Percentiles rank a stretch among this genome's conserved stretches.
Evolutionary conservation across 2,329 filamentous ascomycete genomes (phyloP).

Genomic region (Penicillium sp.): DNA sequence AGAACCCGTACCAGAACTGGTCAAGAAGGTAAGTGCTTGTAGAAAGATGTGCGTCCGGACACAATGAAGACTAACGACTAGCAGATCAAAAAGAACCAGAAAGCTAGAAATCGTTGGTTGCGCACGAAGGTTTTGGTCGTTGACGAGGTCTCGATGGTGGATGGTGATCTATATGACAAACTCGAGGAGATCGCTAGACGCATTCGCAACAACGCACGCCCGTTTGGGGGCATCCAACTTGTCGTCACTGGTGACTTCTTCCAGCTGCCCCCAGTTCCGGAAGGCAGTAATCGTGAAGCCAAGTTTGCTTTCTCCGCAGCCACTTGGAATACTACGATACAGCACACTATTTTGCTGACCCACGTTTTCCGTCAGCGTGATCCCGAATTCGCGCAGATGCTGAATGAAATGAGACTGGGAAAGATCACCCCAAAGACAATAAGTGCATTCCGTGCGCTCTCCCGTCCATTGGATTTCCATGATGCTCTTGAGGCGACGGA

Average conservation of each 20-base stretch:
- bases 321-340: constrained; percentile 89
- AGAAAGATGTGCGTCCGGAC: too few species aligned
- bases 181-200: constrained; percentile 83
- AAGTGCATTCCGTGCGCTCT: constrained; percentile 72
- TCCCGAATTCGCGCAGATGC: constrained; percentile 85
- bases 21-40: constrained; percentile 68
- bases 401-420: constrained; percentile 96
- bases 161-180: constrained; percentile 96
- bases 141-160: constrained; percentile 98
- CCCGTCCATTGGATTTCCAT: constrained; percentile 70
- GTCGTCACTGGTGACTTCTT: constrained; percentile 98
- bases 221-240: constrained; percentile 95
- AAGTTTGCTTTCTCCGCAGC: constrained; percentile 93
- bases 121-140: constrained; percentile 85
- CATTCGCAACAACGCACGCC: constrained; percentile 85
- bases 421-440: constrained; percentile 78
- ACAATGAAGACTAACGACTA: constrained; percentile 19
- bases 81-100: constrained; percentile 78
- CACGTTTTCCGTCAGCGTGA: constrained; percentile 97
- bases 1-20: constrained; percentile 75
- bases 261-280: constrained; percentile 91
- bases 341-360: constrained; percentile 93
- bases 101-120: constrained; percentile 87
- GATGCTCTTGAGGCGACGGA: constrained; percentile 85
- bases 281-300: constrained; percentile 66